phyloP scores from a whole-genome alignment of 1,284 basidiomycete genomes.

The Agaricales sp. region DNA sequence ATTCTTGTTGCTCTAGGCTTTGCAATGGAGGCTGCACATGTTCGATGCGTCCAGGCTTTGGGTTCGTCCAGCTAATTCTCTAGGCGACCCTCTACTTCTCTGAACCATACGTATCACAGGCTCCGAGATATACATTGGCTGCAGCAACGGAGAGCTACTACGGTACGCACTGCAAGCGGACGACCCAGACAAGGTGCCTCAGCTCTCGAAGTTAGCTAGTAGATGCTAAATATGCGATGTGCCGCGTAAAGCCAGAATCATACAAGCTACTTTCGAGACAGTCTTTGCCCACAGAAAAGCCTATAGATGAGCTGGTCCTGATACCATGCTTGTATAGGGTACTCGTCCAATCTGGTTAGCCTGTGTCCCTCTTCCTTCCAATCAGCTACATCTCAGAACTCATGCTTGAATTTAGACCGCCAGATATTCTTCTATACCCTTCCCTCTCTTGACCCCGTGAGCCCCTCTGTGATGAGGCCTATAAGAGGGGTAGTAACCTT shows the following conservation, averaged over 20 bases:
- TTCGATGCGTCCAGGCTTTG: constrained; percentile 24
- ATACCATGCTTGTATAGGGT: constrained; percentile 64
- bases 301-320: constrained; percentile 71
- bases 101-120: constrained; percentile 24
- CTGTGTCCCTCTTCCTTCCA: no score
- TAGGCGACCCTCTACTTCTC: no score
- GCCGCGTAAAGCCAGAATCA: constrained; percentile 48
- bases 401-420: constrained; percentile 42
- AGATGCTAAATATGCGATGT: background rate
- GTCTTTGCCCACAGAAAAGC: constrained; percentile 45
- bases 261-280: constrained; percentile 63
- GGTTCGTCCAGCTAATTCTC: constrained; percentile 20
- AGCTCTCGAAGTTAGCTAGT: constrained; percentile 3
- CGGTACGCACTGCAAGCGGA: constrained; percentile 55
- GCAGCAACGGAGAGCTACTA: constrained; percentile 60
- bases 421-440: constrained; percentile 74
- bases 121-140: constrained; percentile 67
- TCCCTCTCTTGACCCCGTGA: constrained; percentile 67
- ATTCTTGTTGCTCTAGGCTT: background rate
- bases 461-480: constrained; percentile 58
- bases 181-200: constrained; percentile 38
- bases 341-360: no score
- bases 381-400: no score
- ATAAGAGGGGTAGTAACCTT: constrained; percentile 72
- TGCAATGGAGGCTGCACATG: background rate